Evolutionary conservation across 2,329 filamentous ascomycete genomes (phyloP).

Genomic region (Plenodomus lindquistii): DNA sequence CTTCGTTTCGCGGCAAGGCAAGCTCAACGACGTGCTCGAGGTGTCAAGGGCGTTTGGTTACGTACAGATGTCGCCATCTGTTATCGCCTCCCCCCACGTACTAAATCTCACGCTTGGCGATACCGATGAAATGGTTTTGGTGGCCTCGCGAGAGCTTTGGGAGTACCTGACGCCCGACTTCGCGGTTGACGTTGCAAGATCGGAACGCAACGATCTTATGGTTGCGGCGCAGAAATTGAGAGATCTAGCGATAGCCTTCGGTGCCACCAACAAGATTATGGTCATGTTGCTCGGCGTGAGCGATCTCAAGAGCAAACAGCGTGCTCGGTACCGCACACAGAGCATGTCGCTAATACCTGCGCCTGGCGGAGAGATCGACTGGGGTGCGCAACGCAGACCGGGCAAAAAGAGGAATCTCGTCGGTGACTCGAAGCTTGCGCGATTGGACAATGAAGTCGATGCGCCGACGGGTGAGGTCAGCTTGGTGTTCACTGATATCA

Average conservation of each 20-base stretch:
- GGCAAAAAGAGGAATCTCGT: constrained; percentile 63
- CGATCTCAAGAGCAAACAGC: constrained; percentile 84
- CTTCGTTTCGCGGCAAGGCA: constrained; percentile 92
- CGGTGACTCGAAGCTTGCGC: constrained; percentile 84
- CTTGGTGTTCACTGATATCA: constrained; percentile 98
- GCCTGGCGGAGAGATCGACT: constrained; percentile 73
- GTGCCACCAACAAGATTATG: constrained; percentile 94
- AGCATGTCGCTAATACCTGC: constrained; percentile 80
- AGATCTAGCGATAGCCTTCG: constrained; percentile 94
- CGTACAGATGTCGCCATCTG: constrained; percentile 85
- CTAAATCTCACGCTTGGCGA: constrained; percentile 78
- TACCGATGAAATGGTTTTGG: constrained; percentile 88
- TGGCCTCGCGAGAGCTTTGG: constrained; percentile 93
- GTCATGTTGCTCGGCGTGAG: constrained; percentile 97
- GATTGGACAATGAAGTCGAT: constrained; percentile 87
- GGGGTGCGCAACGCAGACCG: constrained; percentile 61
- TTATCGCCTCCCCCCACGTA: constrained; percentile 88
- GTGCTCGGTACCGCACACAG: constrained; percentile 73
- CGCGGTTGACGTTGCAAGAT: constrained; percentile 86
- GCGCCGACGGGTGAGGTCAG: constrained; percentile 88
- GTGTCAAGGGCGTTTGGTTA: constrained; percentile 96
- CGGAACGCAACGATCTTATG: constrained; percentile 89
- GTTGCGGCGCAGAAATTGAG: constrained; percentile 90
- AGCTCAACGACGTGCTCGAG: constrained; percentile 86
- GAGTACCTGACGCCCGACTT: constrained; percentile 89